Evolutionary conservation across 306 rosid species (phyloP).

Genomic region (Sechiopsis laciniata): DNA sequence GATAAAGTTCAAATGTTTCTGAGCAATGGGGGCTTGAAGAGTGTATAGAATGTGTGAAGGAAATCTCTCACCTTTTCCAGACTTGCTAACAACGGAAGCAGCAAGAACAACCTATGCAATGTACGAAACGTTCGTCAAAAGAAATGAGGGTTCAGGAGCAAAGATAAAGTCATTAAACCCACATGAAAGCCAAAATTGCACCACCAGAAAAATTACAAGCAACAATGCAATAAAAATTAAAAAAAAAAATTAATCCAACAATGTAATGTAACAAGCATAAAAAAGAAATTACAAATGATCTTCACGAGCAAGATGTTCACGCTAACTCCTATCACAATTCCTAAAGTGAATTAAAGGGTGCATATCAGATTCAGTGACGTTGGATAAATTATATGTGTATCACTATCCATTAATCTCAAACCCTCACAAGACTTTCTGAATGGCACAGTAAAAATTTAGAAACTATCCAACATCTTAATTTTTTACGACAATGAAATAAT

Average conservation of each 20-base stretch:
- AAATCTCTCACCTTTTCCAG: slow-evolving; percentile 78
- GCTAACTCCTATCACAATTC: neutral
- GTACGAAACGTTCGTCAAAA: slow-evolving; percentile 23
- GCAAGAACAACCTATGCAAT: slow-evolving; percentile 79
- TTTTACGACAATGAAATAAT: neutral
- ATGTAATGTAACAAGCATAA: neutral
- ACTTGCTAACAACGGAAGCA: slow-evolving; percentile 76
- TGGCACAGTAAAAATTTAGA: neutral
- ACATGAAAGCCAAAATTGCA: neutral
- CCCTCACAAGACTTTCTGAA: neutral
- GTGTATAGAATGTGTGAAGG: neutral
- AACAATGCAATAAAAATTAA: neutral
- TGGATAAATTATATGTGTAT: neutral
- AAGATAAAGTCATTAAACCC: neutral
- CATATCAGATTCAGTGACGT: slow-evolving; percentile 5
- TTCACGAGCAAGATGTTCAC: slow-evolving; percentile 1
- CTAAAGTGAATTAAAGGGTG: neutral
- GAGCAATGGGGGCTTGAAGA: neutral
- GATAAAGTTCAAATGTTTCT: neutral
- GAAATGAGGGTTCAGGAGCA: slow-evolving; percentile 1
- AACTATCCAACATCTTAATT: neutral
- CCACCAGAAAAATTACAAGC: neutral
- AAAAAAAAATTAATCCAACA: too few relatives aligned
- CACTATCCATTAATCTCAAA: neutral
- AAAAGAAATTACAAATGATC: slow-evolving; percentile 10